Evolutionary conservation across 1,284 basidiomycete genomes (phyloP), one percentile per base, ranked within the genome.

Genomic region (Sparassis latifolia): DNA sequence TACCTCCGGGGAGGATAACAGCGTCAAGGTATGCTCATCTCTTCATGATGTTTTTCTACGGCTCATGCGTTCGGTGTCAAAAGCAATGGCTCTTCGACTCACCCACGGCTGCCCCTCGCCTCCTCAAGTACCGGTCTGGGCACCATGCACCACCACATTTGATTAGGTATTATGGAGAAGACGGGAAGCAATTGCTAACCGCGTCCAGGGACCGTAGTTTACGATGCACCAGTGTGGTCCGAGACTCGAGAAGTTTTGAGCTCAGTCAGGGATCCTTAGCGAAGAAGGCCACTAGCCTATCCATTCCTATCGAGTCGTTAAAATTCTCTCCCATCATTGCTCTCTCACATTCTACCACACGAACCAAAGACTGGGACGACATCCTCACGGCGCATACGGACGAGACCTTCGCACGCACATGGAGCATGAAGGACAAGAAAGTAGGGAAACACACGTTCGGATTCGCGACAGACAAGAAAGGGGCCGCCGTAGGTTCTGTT

Each of bases 71-170:
- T 37, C 35, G 6, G 35, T 37, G 6, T 37, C 46, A 47, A 10
- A 60, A 95, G 92, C 94, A 99, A 91, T 99, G 97, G 96, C 71
- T 97, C 44, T 97, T 97, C 60, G 97, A 99, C 65, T 89, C 92
- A 0, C 90, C 92, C 0, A 88, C 88, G 0, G 75, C 89, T 1
- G 76, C 90, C 9, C 94, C 96, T 2, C 79, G 92, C 41, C 71
- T 99, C 10, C 79, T 98, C 43, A 98, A 98, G 72, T 89, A 83
- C 64, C 82, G 97, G 44, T 89, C 91, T 1, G 97, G 97, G 28
- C 97, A 99, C 62, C 87, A 90, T 58, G 78, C 85, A 1, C 94
- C 96, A 10, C 95, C 96, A 0, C 87, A 94, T 62, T 75, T 95
- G 29, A 92, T 99, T 45, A 80, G 95, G 45, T 98, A 93, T 67